Evolutionary conservation across 2,329 filamentous ascomycete genomes (phyloP).

Genomic region (Fonsecaea monophora): DNA sequence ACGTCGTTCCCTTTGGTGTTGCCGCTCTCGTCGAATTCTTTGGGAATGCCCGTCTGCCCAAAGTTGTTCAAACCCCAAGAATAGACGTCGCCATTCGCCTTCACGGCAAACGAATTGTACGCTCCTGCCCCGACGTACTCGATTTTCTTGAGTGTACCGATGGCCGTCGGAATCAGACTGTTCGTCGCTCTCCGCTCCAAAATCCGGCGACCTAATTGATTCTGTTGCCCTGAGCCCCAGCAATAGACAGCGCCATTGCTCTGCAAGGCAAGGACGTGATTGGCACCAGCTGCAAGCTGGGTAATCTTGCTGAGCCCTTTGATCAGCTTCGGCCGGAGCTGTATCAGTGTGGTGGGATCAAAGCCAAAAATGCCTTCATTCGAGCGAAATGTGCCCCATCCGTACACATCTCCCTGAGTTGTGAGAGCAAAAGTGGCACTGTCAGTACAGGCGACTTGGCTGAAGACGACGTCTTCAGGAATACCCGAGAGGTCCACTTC

Average conservation of each 20-base stretch:
- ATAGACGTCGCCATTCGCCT: constrained; percentile 70
- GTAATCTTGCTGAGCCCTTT: constrained; percentile 69
- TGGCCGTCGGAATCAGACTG: constrained; percentile 58
- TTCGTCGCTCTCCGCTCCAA: constrained; percentile 63
- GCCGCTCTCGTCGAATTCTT: constrained; percentile 58
- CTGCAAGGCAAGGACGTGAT: constrained; percentile 74
- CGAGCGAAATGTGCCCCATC: constrained; percentile 81
- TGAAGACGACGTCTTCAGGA: constrained; percentile 67
- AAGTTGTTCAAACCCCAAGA: constrained; percentile 89
- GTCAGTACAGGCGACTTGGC: constrained; percentile 74
- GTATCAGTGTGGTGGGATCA: constrained; percentile 51
- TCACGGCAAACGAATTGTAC: constrained; percentile 81
- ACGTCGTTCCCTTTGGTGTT: constrained; percentile 75
- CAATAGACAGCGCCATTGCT: constrained; percentile 69
- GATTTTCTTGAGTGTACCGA: constrained; percentile 60
- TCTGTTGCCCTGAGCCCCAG: constrained; percentile 76
- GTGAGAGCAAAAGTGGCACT: constrained; percentile 79
- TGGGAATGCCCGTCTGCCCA: constrained; percentile 72
- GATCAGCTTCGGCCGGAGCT: constrained; percentile 52
- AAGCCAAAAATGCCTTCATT: constrained; percentile 67
- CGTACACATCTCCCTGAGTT: constrained; percentile 75
- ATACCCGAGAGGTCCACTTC: constrained; percentile 62
- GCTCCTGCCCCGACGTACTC: constrained; percentile 72
- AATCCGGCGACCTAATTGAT: constrained; percentile 68
- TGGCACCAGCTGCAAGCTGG: constrained; percentile 69